These are phyloP conservation scores for Pisolithus microcarpus DNA, from an alignment of 768 basidiomycete species.

Conservation along the genomic window DNA sequence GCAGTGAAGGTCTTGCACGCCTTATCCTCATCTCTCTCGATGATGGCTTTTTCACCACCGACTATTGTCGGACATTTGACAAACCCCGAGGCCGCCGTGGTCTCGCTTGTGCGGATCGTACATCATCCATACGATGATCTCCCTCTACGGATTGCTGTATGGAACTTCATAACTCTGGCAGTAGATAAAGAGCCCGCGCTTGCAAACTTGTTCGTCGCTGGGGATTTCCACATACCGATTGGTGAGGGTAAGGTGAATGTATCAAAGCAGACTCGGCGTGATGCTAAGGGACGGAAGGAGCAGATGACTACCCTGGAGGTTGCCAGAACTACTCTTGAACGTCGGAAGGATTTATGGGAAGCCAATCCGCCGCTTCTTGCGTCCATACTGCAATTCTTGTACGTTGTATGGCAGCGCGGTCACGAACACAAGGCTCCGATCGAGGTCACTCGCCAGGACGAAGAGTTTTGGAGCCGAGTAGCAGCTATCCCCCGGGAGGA, in stretches of 20 bases:
- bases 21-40: slow-evolving; percentile 58
- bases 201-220: slow-evolving; percentile 69
- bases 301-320: slow-evolving; percentile 55
- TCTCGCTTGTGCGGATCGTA: slow-evolving; percentile 61
- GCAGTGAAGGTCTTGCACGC: slow-evolving; percentile 62
- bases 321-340: slow-evolving; percentile 56
- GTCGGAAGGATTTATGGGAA: slow-evolving; percentile 75
- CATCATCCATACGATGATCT: slow-evolving; percentile 78
- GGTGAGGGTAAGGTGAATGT: slow-evolving; percentile 33
- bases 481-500: slow-evolving; percentile 58
- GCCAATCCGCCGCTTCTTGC: slow-evolving; percentile 70
- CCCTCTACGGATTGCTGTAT: slow-evolving; percentile 63
- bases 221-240: slow-evolving; percentile 51
- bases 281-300: slow-evolving; percentile 26
- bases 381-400: slow-evolving; percentile 70
- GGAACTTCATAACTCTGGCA: slow-evolving; percentile 77
- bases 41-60: slow-evolving; percentile 52
- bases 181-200: slow-evolving; percentile 85
- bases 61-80: too few species aligned
- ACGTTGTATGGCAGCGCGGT: slow-evolving; percentile 73
- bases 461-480: slow-evolving; percentile 65
- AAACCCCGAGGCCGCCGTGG: slow-evolving; percentile 65
- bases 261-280: slow-evolving; percentile 4
- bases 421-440: slow-evolving; percentile 62
- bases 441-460: slow-evolving; percentile 47